These are phyloP conservation scores for Acer saccharum DNA, from an alignment of 345 rosid species.

Conservation along the genomic window DNA sequence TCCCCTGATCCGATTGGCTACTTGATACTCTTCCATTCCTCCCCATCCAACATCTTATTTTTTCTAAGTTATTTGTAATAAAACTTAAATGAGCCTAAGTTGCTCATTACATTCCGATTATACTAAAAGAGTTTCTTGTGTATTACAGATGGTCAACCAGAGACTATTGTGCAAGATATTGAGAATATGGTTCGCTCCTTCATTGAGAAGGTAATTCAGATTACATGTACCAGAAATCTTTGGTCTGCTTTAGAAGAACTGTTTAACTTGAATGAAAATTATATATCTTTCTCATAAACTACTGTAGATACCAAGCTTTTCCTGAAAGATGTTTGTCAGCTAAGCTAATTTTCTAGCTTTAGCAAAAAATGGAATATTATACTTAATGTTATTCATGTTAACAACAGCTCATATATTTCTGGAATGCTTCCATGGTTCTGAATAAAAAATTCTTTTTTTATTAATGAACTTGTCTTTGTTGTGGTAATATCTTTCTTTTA, in stretches of 20 bases:
- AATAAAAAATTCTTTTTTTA: background rate
- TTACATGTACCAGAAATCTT: background rate
- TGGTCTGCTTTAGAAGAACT: background rate
- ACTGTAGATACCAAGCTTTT: background rate
- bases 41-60: background rate
- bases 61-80: background rate
- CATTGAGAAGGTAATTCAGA: conserved; percentile 84
- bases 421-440: background rate
- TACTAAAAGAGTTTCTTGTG: conserved; percentile 21
- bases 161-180: conserved; percentile 88
- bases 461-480: background rate
- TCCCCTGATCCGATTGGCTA: background rate
- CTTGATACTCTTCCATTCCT: background rate
- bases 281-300: background rate
- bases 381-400: background rate
- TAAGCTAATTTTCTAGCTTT: background rate
- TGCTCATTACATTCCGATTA: background rate
- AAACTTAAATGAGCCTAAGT: background rate
- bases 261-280: conserved; percentile 6
- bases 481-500: background rate
- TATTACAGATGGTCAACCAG: conserved; percentile 94
- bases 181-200: conserved; percentile 97
- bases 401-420: background rate
- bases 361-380: background rate
- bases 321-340: background rate